Evolutionary conservation across 768 basidiomycete species (phyloP), one percentile per base, ranked within the genome.

Genomic region (Termitomyces bulborhizus): DNA sequence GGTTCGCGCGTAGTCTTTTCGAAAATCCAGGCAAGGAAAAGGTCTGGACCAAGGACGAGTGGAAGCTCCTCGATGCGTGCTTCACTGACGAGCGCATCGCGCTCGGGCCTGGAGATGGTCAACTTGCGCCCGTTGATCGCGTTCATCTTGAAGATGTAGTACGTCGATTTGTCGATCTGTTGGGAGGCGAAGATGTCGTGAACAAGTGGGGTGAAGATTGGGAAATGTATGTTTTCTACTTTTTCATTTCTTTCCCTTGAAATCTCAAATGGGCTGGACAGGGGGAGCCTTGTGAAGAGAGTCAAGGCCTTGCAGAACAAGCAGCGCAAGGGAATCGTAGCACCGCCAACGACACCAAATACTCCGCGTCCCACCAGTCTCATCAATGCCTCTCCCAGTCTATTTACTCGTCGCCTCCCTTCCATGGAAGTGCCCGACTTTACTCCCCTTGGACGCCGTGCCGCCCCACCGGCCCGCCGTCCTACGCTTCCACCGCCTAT

Each of bases 11-110:
- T 11, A 55, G 48, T 27, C 40, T 51, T 16, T 56, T 56, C 45
- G 36, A 34, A 11, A 26, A 26, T 6, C 21, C 4, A 62, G 52
- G 36, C 34, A 52, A 41, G 21, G 58, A 66, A 48, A 63, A 67
- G 16, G 71, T 68, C 40, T 94, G 91, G 91, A 74, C 76, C 3
- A 86, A 85, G 63, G 79, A 80, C 21, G 87, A 92, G 50, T 94
- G 91, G 91, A 91, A 87, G 66, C 64, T 75, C 46, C 73, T 94
- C 47, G 91, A 93, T 67, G 80, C 80, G 24, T 90, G 88, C 62
- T 86, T 92, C 58, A 85, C 86, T 11, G 86, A 88, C 51, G 83
- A 86, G 65, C 74, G 87, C 32, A 67, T 87, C 13, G 75, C 76
- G 3, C 60, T 81, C 45, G 82, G 75, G 43, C 16, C 64, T 66